Percentiles rank a stretch among this genome's conserved stretches.
Conservation (phyloP, 73 alveolate genomes). For the Effrenium voratum region DNA sequence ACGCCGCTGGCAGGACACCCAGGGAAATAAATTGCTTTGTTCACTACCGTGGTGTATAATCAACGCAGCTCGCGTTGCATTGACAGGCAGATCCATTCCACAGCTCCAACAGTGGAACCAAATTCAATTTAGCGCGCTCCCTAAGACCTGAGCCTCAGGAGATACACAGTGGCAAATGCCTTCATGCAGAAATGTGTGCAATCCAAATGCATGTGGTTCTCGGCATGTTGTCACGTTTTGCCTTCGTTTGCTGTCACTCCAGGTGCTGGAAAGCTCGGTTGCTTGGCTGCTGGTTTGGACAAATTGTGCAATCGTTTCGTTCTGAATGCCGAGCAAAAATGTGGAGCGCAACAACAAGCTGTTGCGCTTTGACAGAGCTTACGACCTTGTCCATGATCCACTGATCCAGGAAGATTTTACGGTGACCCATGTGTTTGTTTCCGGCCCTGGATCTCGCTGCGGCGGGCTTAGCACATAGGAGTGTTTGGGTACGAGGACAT, state of each 20-base stretch:
- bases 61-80: background rate
- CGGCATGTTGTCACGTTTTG: background rate
- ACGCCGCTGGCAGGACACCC: slow-evolving; percentile 32
- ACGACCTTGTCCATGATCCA: background rate
- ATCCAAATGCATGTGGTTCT: background rate
- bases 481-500: too few species aligned
- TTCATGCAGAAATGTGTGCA: background rate
- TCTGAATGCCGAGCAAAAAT: too few species aligned
- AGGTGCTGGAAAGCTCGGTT: slow-evolving; percentile 68
- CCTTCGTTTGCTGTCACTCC: background rate
- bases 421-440: slow-evolving; percentile 52
- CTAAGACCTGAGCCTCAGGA: background rate
- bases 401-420: slow-evolving; percentile 18
- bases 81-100: slow-evolving; percentile 47
- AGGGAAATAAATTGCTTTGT: background rate
- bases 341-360: too few species aligned
- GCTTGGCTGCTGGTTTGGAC: background rate
- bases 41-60: background rate
- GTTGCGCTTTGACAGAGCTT: too few species aligned
- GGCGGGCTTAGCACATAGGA: background rate
- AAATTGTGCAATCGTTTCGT: too few species aligned
- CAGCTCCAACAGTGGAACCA: slow-evolving; percentile 89
- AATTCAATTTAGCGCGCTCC: slow-evolving; percentile 20
- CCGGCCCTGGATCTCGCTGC: slow-evolving; percentile 69
- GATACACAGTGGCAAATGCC: background rate